Conservation (phyloP, 2,329 filamentous ascomycete genomes). For the Claviceps africana region DNA sequence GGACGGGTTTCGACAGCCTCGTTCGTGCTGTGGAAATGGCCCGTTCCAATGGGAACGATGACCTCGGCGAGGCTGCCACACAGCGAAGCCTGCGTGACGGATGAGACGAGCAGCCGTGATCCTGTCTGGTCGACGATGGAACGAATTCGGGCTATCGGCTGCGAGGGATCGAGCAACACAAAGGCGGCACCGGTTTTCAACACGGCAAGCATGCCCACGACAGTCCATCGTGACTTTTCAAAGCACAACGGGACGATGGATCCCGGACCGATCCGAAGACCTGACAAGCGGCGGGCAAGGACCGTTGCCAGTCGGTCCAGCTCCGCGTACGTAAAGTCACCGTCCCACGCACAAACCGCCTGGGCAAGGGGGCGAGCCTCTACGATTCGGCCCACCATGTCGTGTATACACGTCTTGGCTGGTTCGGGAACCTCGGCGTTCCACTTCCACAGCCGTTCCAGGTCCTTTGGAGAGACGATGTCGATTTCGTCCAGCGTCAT, state of each 20-base stretch:
- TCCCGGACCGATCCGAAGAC: conserved; percentile 14
- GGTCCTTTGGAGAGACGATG: conserved; percentile 12
- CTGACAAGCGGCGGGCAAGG: conserved; percentile 25
- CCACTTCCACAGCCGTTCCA: conserved; percentile 33
- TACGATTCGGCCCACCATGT: conserved; percentile 28
- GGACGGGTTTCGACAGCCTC: background rate
- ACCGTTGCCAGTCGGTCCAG: conserved; percentile 27
- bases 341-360: conserved; percentile 38
- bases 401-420: conserved; percentile 30
- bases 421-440: conserved; percentile 27
- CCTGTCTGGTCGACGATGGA: conserved; percentile 27
- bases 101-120: background rate
- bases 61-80: background rate
- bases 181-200: conserved; percentile 36
- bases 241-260: conserved; percentile 35
- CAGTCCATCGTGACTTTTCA: conserved; percentile 33
- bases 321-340: conserved; percentile 30
- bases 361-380: conserved; percentile 21
- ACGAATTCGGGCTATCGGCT: conserved; percentile 29
- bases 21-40: background rate
- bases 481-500: background rate
- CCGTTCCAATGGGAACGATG: background rate
- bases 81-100: background rate
- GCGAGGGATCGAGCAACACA: conserved; percentile 31
- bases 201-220: conserved; percentile 29